Evolutionary conservation across 495 filamentous ascomycete species (phyloP), one percentile per base, ranked within the genome.

Genomic region (Penicillium taxi): DNA sequence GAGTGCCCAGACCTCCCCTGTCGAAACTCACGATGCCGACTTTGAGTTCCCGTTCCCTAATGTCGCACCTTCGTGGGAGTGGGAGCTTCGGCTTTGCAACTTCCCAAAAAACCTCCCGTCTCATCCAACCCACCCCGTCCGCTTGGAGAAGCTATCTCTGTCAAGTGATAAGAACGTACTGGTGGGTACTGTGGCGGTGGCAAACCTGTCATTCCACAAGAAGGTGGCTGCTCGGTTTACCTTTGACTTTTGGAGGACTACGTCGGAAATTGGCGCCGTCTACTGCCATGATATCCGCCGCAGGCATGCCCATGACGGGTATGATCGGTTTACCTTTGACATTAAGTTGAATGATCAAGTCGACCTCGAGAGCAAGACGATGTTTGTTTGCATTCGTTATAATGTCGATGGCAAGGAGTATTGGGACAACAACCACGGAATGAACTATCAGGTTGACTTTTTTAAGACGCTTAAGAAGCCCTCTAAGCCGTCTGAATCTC

Each of bases 211-310:
- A 1, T 98, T 91, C 64, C 79, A 94, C 27, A 98, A 98, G 56
- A 55, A 66, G 7, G 89, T 98, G 25, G 76, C 82, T 14, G 87
- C 86, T 56, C 77, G 91, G 18, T 98, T 98, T 55, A 96, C 93
- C 1, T 75, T 96, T 37, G 91, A 98, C 59, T 88, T 89, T 55
- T 98, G 91, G 91, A 93, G 90, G 66, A 98, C 91, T 0, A 89
- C 88, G 2, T 98, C 91, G 1, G 91, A 98, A 55, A 82, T 98
- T 3, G 70, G 74, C 26, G 93, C 87, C 6, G 88, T 95, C 50
- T 98, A 75, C 62, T 82, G 80, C 56, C 74, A 82, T 37, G 84
- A 93, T 61, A 72, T 88, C 21, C 74, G 77, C 8, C 80, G 75
- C 25, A 74, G 74, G 37, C 80, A 84, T 28, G 58, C 54, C 6